phyloP scores from a whole-genome alignment of 257 asterid genomes.

The Nicotiana tomentosiformis region DNA sequence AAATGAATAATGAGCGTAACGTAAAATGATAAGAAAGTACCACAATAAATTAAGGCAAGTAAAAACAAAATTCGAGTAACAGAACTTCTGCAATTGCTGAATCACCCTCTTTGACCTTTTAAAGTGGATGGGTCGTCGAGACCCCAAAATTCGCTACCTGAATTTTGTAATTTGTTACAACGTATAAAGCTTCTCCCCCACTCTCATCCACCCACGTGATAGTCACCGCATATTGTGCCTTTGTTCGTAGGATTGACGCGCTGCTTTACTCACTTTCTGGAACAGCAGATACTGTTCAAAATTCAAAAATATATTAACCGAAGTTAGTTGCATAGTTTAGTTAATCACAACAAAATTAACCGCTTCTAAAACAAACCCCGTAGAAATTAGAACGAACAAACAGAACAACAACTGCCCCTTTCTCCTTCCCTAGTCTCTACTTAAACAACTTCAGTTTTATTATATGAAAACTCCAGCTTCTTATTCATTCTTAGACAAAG shows the following conservation, averaged over 20 bases:
- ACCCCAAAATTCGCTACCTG: constrained; percentile 33
- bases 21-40: background rate
- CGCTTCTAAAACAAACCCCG: constrained; percentile 34
- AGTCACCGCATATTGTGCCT: background rate
- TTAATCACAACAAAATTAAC: constrained; percentile 40
- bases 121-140: constrained; percentile 17
- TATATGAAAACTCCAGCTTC: background rate
- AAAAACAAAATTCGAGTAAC: constrained; percentile 49
- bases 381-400: constrained; percentile 12
- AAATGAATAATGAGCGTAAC: background rate
- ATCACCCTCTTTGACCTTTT: constrained; percentile 51
- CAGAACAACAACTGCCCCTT: background rate
- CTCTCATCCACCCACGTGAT: constrained; percentile 21
- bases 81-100: constrained; percentile 36
- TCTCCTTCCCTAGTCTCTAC: background rate
- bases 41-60: constrained; percentile 22
- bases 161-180: constrained; percentile 33
- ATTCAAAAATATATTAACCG: background rate
- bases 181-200: background rate
- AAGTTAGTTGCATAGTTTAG: constrained; percentile 8
- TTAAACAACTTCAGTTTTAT: background rate
- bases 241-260: background rate
- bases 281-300: background rate
- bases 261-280: background rate
- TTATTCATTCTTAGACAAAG: background rate